Percentiles rank a stretch among this genome's conserved stretches.
Conservation (phyloP, 1,284 basidiomycete species). For the Cutaneotrichosporon sp. region DNA sequence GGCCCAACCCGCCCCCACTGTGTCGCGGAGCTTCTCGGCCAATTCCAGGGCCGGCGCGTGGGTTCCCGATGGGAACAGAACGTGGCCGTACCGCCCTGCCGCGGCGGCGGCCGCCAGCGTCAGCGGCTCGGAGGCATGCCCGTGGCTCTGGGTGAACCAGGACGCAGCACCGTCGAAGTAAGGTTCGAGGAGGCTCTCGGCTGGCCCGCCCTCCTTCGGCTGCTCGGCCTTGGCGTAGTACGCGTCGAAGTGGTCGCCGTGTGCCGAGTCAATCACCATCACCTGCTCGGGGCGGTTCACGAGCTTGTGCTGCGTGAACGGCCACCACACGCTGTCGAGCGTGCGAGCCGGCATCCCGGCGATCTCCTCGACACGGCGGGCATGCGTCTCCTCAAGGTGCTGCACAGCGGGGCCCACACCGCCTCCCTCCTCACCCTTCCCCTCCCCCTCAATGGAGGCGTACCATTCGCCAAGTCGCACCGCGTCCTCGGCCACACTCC, state of each 20-base stretch:
- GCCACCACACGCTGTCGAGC: conserved; percentile 87
- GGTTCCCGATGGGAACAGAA: conserved; percentile 87
- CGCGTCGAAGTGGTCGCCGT: conserved; percentile 78
- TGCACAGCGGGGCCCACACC: conserved; percentile 60
- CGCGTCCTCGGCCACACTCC: conserved; percentile 62
- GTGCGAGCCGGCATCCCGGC: conserved; percentile 76
- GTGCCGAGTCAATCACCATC: conserved; percentile 87
- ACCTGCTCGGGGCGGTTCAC: conserved; percentile 69
- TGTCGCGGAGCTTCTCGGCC: conserved; percentile 45
- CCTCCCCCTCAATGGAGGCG: conserved; percentile 39
- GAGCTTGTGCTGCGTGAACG: conserved; percentile 86
- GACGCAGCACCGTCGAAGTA: conserved; percentile 90
- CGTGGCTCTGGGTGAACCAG: conserved; percentile 97
- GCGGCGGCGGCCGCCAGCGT: conserved; percentile 84
- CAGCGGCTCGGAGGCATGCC: conserved; percentile 74
- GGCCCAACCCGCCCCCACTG: conserved; percentile 77
- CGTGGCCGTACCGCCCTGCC: conserved; percentile 92
- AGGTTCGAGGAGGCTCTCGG: conserved; percentile 60
- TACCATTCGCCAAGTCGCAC: conserved; percentile 70
- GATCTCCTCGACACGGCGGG: conserved; percentile 65
- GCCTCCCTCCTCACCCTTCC: conserved; percentile 7
- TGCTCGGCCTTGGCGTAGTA: conserved; percentile 53
- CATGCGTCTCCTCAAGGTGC: conserved; percentile 67
- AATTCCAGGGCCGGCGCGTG: conserved; percentile 74
- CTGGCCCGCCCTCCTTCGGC: conserved; percentile 26